phyloP scores from a whole-genome alignment of 2,329 filamentous ascomycete genomes.

The Pleoardoris graminearum region DNA sequence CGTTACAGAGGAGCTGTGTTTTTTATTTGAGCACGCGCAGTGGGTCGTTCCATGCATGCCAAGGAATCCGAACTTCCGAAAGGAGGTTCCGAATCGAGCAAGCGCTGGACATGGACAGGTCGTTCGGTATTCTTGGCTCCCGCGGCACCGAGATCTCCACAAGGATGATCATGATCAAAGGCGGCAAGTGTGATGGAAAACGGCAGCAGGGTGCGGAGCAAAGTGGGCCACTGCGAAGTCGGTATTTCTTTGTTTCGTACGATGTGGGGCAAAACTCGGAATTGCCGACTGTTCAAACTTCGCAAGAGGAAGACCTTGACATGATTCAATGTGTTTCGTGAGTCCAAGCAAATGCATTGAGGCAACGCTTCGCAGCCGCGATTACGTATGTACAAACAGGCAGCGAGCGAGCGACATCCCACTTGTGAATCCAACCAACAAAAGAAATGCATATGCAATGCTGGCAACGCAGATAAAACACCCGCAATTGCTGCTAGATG shows the following conservation, averaged over 20 bases:
- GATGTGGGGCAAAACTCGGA: too few relatives aligned
- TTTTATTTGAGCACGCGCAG: neutral
- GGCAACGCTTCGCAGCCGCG: neutral
- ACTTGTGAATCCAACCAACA: neutral
- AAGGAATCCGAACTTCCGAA: constrained; percentile 4
- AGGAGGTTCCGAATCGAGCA: constrained; percentile 3
- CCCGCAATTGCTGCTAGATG: neutral
- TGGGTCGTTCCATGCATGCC: neutral
- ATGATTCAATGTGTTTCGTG: too few relatives aligned
- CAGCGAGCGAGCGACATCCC: constrained; percentile 6
- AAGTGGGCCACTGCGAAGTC: too few relatives aligned
- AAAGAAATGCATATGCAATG: constrained; percentile 17
- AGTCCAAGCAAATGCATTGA: neutral
- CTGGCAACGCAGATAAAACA: constrained; percentile 6
- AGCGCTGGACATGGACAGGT: neutral
- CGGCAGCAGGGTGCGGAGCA: too few relatives aligned
- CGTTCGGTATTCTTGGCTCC: neutral
- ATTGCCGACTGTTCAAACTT: too few relatives aligned
- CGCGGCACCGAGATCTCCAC: neutral
- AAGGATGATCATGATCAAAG: neutral
- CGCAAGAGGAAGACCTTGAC: too few relatives aligned
- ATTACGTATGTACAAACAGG: constrained; percentile 11
- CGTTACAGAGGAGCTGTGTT: too few relatives aligned
- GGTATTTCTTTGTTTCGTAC: too few relatives aligned
- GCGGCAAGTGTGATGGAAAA: neutral